Percentiles rank a stretch among this genome's conserved stretches.
phyloP scores from a whole-genome alignment of 2,329 filamentous ascomycete genomes.

The Diaporthe vaccinii region DNA sequence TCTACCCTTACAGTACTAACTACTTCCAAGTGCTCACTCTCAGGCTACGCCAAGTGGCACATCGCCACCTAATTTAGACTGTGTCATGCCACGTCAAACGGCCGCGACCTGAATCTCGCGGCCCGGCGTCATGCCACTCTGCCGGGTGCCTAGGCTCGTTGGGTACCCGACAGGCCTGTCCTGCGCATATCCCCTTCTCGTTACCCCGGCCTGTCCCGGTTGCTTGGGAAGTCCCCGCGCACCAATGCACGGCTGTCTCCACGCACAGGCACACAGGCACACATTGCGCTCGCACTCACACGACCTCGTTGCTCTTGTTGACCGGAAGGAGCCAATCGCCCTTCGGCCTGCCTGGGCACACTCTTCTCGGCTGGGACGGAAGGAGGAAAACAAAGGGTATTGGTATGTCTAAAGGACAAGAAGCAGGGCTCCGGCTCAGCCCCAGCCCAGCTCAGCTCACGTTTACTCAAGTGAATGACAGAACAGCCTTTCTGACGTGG shows the following conservation, averaged over 20 bases:
- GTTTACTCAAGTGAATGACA: not conserved
- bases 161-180: not conserved
- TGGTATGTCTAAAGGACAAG: not conserved
- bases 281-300: not conserved
- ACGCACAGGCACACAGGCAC: constrained; percentile 7
- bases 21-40: not conserved
- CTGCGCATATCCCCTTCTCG: not conserved
- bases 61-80: constrained; percentile 18
- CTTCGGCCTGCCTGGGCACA: not conserved
- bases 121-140: constrained; percentile 25
- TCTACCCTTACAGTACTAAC: not conserved
- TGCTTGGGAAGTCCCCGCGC: constrained; percentile 27
- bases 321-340: constrained; percentile 1
- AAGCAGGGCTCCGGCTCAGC: not conserved
- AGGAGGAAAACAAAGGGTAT: not conserved
- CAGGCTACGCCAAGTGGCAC: constrained; percentile 5
- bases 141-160: not conserved
- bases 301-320: constrained; percentile 30
- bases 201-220: constrained; percentile 32
- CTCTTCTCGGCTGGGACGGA: constrained; percentile 21
- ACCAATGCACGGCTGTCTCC: constrained; percentile 26
- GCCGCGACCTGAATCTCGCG: constrained; percentile 27
- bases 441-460: not conserved
- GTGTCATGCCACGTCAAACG: constrained; percentile 32
- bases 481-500: constrained; percentile 17